Evolutionary conservation across 495 filamentous ascomycete genomes (phyloP).

Genomic region (Amphirosellinia nigrospora): DNA sequence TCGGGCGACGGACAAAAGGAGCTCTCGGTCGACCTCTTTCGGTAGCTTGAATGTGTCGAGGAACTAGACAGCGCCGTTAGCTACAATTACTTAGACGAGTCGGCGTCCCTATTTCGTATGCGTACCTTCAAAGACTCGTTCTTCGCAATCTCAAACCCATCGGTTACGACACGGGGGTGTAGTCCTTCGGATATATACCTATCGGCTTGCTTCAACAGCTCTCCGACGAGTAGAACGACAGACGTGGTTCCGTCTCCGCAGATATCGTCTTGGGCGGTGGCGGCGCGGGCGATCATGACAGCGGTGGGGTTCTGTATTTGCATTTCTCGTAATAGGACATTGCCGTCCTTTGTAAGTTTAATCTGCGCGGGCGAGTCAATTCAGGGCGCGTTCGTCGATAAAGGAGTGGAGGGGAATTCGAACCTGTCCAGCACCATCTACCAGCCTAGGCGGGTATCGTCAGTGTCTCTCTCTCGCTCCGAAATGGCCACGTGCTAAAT

Average conservation of each 20-base stretch:
- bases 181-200: slow-evolving; percentile 92
- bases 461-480: slow-evolving; percentile 19
- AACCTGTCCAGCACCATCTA: slow-evolving; percentile 93
- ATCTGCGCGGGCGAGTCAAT: slow-evolving; percentile 64
- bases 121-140: slow-evolving; percentile 84
- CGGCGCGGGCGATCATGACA: slow-evolving; percentile 98
- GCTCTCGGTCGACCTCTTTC: slow-evolving; percentile 87
- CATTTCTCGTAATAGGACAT: slow-evolving; percentile 95
- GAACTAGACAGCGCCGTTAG: slow-evolving; percentile 63
- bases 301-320: slow-evolving; percentile 91
- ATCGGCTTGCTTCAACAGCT: slow-evolving; percentile 96
- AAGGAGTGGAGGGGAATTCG: slow-evolving; percentile 41
- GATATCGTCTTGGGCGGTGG: slow-evolving; percentile 98
- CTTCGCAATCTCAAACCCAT: slow-evolving; percentile 98
- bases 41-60: slow-evolving; percentile 91
- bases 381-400: slow-evolving; percentile 4
- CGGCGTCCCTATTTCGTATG: neutral
- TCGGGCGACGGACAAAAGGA: slow-evolving; percentile 89
- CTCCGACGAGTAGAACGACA: slow-evolving; percentile 92
- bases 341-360: slow-evolving; percentile 99
- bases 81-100: neutral
- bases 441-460: slow-evolving; percentile 67
- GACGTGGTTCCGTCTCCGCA: slow-evolving; percentile 98
- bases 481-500: neutral
- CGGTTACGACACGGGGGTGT: slow-evolving; percentile 95